Evolutionary conservation across 2,329 filamentous ascomycete genomes (phyloP), one percentile per base, ranked within the genome.

Genomic region (Aureobasidium sp.): DNA sequence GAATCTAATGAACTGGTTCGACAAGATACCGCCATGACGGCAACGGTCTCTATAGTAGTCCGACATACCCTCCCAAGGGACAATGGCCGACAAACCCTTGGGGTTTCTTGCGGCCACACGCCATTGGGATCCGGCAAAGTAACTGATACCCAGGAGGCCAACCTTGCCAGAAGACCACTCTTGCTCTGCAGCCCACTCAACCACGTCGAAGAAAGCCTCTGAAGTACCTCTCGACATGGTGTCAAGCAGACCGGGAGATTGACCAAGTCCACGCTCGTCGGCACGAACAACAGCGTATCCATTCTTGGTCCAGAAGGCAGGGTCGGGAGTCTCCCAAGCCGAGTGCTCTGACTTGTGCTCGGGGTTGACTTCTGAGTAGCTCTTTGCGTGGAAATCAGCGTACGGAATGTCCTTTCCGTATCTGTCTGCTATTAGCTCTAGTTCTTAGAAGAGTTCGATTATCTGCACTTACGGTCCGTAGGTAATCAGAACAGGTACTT

Each of bases 401-500:
- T 89, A 89, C 22, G 79, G 82, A 39, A 89, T 87, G 67, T 90
- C 87, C 67, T 90, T 90, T 49, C 87, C 87, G 65, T 90, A 90
- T 42, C 60, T 62, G 14, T 29, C 20, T 31, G 22, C 11, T 37
- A 2, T 44, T 42, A 44, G 47, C 37, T 61, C 22, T 27, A 15
- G 20, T 36, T 12, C 2, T 9, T 17, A 9, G 17, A 12, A 12
- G 1, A 12, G 3, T 5, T 36, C 2, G 1, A 27, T 17, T 1
- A 0, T 36, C 1, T 20, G 1, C 22, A 0, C 52, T 22, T 39
- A 62, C 51, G 87, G 87, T 0, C 87, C 87, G 65, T 90, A 90
- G 0, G 87, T 90, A 2, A 87, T 82, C 9, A 90, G 71, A 0
- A 88, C 86, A 0, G 87, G 87, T 25, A 78, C 78, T 64, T 71